Conservation (phyloP, 75 land plant genomes). For the Pinus taeda region DNA sequence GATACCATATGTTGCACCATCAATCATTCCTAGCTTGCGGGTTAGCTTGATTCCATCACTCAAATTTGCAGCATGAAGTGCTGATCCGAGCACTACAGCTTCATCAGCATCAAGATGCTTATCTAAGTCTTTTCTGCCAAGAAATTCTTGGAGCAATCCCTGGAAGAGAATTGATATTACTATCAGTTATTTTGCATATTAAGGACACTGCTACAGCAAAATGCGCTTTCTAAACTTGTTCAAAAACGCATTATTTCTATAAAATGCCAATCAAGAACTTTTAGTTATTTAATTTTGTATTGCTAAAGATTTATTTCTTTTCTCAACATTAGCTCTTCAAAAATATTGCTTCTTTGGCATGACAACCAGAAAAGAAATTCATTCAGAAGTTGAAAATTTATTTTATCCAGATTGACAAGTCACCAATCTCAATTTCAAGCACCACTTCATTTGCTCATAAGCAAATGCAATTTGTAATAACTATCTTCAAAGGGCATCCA, state of each 20-base stretch:
- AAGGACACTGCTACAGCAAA: background rate
- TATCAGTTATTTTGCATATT: background rate
- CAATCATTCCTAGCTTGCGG: conserved; percentile 92
- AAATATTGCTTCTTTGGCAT: too few relatives aligned
- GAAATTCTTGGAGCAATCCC: conserved; percentile 71
- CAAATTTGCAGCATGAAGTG: conserved; percentile 91
- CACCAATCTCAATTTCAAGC: background rate
- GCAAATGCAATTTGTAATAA: background rate
- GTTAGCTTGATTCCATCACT: conserved; percentile 97
- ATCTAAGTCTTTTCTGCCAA: conserved; percentile 74
- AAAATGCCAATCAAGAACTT: too few relatives aligned
- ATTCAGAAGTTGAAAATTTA: too few relatives aligned
- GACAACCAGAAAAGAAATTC: too few relatives aligned
- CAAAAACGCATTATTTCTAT: background rate
- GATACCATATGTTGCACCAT: conserved; percentile 84
- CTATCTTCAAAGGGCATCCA: background rate
- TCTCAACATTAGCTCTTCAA: too few relatives aligned
- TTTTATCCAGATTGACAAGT: background rate
- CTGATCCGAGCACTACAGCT: conserved; percentile 87
- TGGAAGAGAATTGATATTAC: conserved; percentile 22
- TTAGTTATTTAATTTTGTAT: too few relatives aligned
- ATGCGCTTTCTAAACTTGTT: background rate
- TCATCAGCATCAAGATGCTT: conserved; percentile 98
- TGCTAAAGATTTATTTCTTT: too few relatives aligned
- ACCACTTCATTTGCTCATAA: background rate